Evolutionary conservation across 2,329 filamentous ascomycete genomes (phyloP).

Genomic region (Ceratocystiopsis brevicomis): DNA sequence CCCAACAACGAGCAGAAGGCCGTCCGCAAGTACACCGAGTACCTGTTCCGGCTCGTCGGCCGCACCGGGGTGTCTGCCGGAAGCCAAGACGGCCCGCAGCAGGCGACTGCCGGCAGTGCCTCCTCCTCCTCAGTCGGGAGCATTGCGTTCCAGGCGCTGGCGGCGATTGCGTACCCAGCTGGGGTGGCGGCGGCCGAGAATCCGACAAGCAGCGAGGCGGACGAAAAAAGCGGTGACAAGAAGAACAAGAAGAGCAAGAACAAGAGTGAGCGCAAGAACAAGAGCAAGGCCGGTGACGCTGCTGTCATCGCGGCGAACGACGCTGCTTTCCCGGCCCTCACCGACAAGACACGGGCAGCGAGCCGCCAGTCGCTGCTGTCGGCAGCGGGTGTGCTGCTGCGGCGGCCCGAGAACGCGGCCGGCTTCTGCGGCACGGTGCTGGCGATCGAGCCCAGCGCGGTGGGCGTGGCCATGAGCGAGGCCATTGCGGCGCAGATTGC

Average conservation of each 20-base stretch:
- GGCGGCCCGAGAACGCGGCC: slow-evolving; percentile 31
- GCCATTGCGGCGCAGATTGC: slow-evolving; percentile 33
- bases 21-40: slow-evolving; percentile 32
- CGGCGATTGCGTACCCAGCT: slow-evolving; percentile 34
- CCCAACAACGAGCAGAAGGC: slow-evolving; percentile 22
- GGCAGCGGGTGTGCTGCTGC: slow-evolving; percentile 37
- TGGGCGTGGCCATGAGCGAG: slow-evolving; percentile 34
- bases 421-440: slow-evolving; percentile 34
- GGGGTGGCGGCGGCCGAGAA: slow-evolving; percentile 14
- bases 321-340: slow-evolving; percentile 22
- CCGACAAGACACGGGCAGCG: slow-evolving; percentile 32
- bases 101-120: slow-evolving; percentile 9
- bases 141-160: slow-evolving; percentile 31
- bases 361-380: slow-evolving; percentile 38
- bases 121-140: slow-evolving; percentile 24
- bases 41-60: slow-evolving; percentile 32
- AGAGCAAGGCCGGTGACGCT: slow-evolving; percentile 2
- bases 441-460: slow-evolving; percentile 31
- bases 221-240: background rate
- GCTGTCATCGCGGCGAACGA: background rate
- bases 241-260: background rate
- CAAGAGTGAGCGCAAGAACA: background rate
- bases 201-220: too few relatives aligned
- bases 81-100: slow-evolving; percentile 12
- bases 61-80: too few relatives aligned